Evolutionary conservation across 2,329 filamentous ascomycete species (phyloP), one percentile per base, ranked within the genome.

Genomic region (Aspergillus sp.): DNA sequence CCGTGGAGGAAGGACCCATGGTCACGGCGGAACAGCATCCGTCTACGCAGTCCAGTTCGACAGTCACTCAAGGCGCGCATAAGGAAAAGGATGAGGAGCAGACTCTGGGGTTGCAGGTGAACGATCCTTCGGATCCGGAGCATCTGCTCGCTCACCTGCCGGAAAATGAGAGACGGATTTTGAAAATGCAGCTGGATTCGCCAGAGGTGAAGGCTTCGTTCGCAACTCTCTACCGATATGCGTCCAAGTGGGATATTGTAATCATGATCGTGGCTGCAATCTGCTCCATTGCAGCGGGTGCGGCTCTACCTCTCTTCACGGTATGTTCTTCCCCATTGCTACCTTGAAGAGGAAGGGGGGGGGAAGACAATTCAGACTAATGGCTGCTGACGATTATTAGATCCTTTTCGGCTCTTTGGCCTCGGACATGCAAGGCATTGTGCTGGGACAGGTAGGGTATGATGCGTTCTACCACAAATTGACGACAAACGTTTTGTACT

Each of bases 251-350:
- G 53, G 86, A 90, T 59, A 58, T 83, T 10, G 53, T 82, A 50
- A 80, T 89, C 59, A 76, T 88, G 36, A 57, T 66, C 35, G 65
- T 87, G 46, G 79, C 82, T 43, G 62, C 73, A 29, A 57, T 91
- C 45, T 79, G 79, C 48, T 77, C 85, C 52, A 85, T 90, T 53
- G 81, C 75, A 32, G 83, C 81, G 12, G 87, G 88, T 50, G 86
- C 86, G 46, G 83, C 84, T 5, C 67, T 91, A 50, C 88, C 88
- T 4, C 70, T 89, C 27, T 91, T 93, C 81, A 91, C 87, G 0
- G 77, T 88, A 54, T 42, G 65, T 57, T 9, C 43, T 38, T 42
- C 33, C 19, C 19, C 19, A 19, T 19, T 2, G 19, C 19, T 19
- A 2, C 19, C 19, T 19, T 19, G 19, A 19, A 19, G 19, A 19